phyloP scores from a whole-genome alignment of 2,329 filamentous ascomycete genomes.

The Metarhizium sp. region DNA sequence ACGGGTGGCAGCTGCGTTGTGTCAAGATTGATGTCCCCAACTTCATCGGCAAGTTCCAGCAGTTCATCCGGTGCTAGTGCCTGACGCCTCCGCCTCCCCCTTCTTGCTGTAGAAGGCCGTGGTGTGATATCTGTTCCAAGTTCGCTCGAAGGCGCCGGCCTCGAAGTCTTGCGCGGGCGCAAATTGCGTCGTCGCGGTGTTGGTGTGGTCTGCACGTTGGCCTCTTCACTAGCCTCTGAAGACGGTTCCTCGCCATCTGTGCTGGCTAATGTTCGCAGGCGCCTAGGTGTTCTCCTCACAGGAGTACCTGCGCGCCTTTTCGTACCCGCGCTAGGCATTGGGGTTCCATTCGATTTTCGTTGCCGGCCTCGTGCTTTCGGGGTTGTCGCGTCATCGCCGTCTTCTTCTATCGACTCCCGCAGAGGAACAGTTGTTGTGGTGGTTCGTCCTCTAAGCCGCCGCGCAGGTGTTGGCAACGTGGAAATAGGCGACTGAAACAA shows the following conservation, averaged over 20 bases:
- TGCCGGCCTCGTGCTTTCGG: constrained; percentile 36
- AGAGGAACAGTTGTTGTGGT: constrained; percentile 44
- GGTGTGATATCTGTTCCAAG: constrained; percentile 10
- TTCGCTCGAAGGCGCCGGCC: constrained; percentile 17
- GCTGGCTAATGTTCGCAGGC: constrained; percentile 21
- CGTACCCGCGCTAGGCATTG: constrained; percentile 30
- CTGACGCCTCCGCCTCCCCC: constrained; percentile 12
- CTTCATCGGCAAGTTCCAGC: constrained; percentile 15
- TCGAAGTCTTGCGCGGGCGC: constrained; percentile 19
- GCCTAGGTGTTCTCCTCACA: constrained; percentile 24
- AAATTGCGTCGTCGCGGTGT: constrained; percentile 18
- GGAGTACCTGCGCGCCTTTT: constrained; percentile 40
- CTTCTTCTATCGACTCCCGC: constrained; percentile 28
- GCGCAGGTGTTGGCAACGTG: constrained; percentile 19
- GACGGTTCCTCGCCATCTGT: constrained; percentile 17
- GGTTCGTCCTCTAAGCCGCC: constrained; percentile 24
- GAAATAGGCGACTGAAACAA: constrained; percentile 36
- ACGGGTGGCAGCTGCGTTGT: constrained; percentile 8
- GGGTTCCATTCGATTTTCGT: constrained; percentile 42
- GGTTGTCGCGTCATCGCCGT: constrained; percentile 22
- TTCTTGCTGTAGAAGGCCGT: constrained; percentile 8
- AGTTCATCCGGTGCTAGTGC: constrained; percentile 17
- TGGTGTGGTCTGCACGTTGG: constrained; percentile 20
- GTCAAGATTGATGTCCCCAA: constrained; percentile 9
- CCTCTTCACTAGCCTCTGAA: constrained; percentile 8